Evolutionary conservation across 2,329 filamentous ascomycete species (phyloP), one percentile per base, ranked within the genome.

Genomic region (Helotiales sp.): DNA sequence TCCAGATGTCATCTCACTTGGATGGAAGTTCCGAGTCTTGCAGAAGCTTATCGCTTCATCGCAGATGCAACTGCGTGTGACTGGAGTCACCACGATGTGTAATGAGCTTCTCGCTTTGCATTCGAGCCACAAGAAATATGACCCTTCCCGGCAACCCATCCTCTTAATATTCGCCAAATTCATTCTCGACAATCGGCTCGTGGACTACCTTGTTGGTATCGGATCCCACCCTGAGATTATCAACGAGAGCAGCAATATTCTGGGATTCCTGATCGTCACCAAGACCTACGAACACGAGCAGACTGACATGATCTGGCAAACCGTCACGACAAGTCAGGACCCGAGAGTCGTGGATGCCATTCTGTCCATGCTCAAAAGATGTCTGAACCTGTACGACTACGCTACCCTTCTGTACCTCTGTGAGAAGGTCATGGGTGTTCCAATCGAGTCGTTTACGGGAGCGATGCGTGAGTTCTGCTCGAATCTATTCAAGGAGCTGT

Each of bases 171-270:
- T 96, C 62, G 88, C 92, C 5, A 82, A 86, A 26, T 90, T 92
- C 70, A 82, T 98, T 37, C 83, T 90, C 17, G 80, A 84, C 6
- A 90, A 91, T 45, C 88, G 89, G 62, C 82, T 98, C 28, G 87
- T 97, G 26, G 88, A 93, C 67, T 98, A 97, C 78, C 89, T 99
- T 54, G 86, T 97, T 61, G 93, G 95, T 1, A 89, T 95, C 15
- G 93, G 93, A 64, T 97, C 95, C 34, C 96, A 98, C 75, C 93
- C 94, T 0, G 93, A 97, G 75, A 88, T 98, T 62, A 96, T 96
- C 22, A 84, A 86, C 40, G 89, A 93, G 72, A 92, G 92, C 74
- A 85, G 86, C 47, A 97, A 97, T 70, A 91, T 98, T 62, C 84
- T 97, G 57, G 92, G 92, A 0, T 98, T 98, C 75, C 83, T 98